A percentile compares a stretch with the other conserved stretches of the same genome.
Conservation (phyloP, 1,284 basidiomycete genomes). For the Kwoniella shivajii region DNA sequence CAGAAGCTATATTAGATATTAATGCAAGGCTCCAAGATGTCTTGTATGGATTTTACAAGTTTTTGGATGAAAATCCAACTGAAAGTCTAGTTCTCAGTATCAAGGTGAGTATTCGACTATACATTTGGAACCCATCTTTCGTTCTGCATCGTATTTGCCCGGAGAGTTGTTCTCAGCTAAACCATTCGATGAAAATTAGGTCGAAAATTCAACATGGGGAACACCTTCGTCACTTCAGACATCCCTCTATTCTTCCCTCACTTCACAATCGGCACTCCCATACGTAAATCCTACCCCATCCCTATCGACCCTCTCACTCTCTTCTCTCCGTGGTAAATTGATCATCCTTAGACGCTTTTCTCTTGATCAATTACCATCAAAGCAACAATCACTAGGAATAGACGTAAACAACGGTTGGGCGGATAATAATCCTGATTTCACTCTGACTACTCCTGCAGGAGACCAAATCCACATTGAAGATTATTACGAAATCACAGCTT, state of each 20-base stretch:
- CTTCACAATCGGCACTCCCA: slow-evolving; percentile 1
- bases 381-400: slow-evolving; percentile 1
- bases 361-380: background rate
- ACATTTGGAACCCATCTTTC: too few species aligned
- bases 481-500: slow-evolving; percentile 9
- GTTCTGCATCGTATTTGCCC: too few species aligned
- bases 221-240: slow-evolving; percentile 1
- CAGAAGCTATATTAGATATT: slow-evolving; percentile 12
- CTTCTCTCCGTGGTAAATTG: slow-evolving; percentile 14
- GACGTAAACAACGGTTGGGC: slow-evolving; percentile 5
- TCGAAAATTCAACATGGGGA: slow-evolving; percentile 16
- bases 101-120: slow-evolving; percentile 10
- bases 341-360: slow-evolving; percentile 13
- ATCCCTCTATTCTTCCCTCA: slow-evolving; percentile 9
- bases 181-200: background rate
- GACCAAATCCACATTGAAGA: slow-evolving; percentile 14
- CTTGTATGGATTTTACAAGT: slow-evolving; percentile 13
- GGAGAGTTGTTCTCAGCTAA: background rate
- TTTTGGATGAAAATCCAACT: slow-evolving; percentile 17
- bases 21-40: slow-evolving; percentile 17
- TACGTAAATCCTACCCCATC: slow-evolving; percentile 14
- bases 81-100: slow-evolving; percentile 14
- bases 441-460: slow-evolving; percentile 2
- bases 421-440: slow-evolving; percentile 13
- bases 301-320: slow-evolving; percentile 2